Conservation (phyloP, 305 asterid genomes). For the Fraxinus platypoda region DNA sequence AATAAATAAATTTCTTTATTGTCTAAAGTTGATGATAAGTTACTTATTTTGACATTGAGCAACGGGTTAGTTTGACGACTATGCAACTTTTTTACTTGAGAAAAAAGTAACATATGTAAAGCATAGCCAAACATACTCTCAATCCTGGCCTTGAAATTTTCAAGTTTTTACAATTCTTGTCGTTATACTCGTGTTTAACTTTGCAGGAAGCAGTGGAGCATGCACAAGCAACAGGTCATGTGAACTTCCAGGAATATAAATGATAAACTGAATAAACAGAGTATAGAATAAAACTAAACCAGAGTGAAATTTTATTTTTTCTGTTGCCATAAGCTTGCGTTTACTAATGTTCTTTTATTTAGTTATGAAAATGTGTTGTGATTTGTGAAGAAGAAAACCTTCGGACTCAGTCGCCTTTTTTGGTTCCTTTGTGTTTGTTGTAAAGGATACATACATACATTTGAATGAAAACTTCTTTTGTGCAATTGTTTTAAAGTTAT, state of each 20-base stretch:
- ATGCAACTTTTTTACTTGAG: background rate
- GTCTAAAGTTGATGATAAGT: background rate
- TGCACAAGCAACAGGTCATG: slow-evolving; percentile 89
- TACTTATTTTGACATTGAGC: background rate
- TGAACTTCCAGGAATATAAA: slow-evolving; percentile 78
- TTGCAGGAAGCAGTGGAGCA: slow-evolving; percentile 93
- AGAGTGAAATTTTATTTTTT: background rate
- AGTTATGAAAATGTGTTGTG: background rate
- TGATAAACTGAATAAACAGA: slow-evolving; percentile 26
- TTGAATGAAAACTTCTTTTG: background rate
- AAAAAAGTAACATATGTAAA: background rate
- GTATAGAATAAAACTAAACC: background rate
- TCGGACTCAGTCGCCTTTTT: background rate
- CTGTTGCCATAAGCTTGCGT: background rate
- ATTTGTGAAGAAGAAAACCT: background rate
- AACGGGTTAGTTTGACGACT: background rate
- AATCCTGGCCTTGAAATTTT: slow-evolving; percentile 4
- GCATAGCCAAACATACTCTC: background rate
- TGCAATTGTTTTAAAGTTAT: background rate
- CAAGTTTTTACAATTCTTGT: background rate
- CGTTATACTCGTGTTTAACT: background rate
- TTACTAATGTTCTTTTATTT: background rate
- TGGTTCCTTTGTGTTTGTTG: background rate
- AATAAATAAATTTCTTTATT: background rate
- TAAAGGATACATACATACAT: background rate